Percentiles rank a stretch among this genome's conserved stretches.
phyloP scores from a whole-genome alignment of 2,329 filamentous ascomycete species.

The Paraconiothyrium sp. region DNA sequence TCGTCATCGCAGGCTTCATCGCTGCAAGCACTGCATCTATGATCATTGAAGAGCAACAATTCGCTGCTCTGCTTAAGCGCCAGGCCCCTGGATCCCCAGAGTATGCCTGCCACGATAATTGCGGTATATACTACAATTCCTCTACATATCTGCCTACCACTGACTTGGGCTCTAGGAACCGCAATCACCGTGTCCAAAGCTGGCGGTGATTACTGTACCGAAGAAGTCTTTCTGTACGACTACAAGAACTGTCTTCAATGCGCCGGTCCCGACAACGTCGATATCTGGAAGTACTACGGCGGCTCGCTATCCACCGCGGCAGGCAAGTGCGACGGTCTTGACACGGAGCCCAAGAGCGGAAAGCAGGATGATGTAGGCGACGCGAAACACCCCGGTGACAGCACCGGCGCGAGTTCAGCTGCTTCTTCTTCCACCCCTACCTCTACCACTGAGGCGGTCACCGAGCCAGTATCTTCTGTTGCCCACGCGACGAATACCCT shows the following conservation, averaged over 20 bases:
- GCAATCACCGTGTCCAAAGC: conserved; percentile 50
- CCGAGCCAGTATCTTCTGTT: conserved; percentile 4
- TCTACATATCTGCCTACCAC: conserved; percentile 6
- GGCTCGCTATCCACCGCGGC: conserved; percentile 46
- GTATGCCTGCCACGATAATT: conserved; percentile 62
- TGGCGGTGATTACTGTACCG: conserved; percentile 50
- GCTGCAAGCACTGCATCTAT: conserved; percentile 25
- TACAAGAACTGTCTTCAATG: conserved; percentile 58
- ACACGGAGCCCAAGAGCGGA: conserved; percentile 30
- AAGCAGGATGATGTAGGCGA: conserved; percentile 30
- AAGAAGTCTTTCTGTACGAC: conserved; percentile 52
- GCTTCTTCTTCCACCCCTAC: conserved; percentile 15
- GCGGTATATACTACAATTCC: conserved; percentile 53
- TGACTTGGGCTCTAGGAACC: conserved; percentile 23
- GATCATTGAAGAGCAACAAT: conserved; percentile 24
- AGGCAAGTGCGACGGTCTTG: conserved; percentile 26
- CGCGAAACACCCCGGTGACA: conserved; percentile 21
- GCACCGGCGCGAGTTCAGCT: conserved; percentile 17
- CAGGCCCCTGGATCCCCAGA: conserved; percentile 56
- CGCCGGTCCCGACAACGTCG: conserved; percentile 52
- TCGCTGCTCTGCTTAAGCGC: conserved; percentile 50
- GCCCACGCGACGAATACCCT: not conserved
- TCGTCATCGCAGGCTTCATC: conserved; percentile 24
- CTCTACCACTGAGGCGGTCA: conserved; percentile 3
- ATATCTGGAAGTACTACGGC: conserved; percentile 59